A percentile compares a stretch with the other conserved stretches of the same genome.
These are phyloP conservation scores for Mucor saturninus DNA, from an alignment of 371 early-diverging fungal species.

Conservation along the genomic window DNA sequence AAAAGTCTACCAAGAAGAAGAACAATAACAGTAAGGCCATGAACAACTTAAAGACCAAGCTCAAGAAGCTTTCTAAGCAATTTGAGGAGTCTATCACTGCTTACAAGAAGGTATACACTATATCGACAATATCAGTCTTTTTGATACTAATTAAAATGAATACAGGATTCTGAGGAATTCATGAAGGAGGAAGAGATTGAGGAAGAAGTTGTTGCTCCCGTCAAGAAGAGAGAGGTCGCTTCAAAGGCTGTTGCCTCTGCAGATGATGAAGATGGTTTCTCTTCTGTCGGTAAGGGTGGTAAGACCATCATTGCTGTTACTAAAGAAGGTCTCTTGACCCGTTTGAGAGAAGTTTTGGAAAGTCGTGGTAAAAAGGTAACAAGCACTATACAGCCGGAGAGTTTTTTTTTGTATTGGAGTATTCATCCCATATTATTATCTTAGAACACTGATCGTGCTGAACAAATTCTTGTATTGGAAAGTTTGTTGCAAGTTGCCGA, in stretches of 20 bases:
- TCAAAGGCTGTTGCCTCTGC: conserved; percentile 15
- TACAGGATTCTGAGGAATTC: conserved; percentile 40
- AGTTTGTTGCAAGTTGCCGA: conserved; percentile 67
- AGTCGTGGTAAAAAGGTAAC: conserved; percentile 92
- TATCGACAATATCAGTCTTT: neutral
- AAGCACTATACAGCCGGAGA: neutral
- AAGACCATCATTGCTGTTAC: conserved; percentile 60
- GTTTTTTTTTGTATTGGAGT: neutral
- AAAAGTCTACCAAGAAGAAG: conserved; percentile 80
- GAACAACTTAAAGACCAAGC: conserved; percentile 89
- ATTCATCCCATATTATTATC: neutral
- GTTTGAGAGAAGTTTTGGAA: conserved; percentile 78
- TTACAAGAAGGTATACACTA: conserved; percentile 64
- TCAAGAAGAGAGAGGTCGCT: conserved; percentile 14
- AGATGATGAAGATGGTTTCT: conserved; percentile 72
- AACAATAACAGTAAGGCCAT: conserved; percentile 81
- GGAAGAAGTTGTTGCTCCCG: conserved; percentile 17
- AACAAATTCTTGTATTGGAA: conserved; percentile 74
- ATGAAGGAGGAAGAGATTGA: conserved; percentile 59
- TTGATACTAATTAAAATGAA: neutral
- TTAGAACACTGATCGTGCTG: conserved; percentile 87
- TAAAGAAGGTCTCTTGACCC: conserved; percentile 81
- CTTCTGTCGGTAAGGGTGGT: conserved; percentile 85
- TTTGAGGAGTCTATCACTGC: conserved; percentile 74
- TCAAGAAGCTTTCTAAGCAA: conserved; percentile 86